phyloP scores from a whole-genome alignment of 2,329 filamentous ascomycete genomes.

The Ophiosphaerella narmari region DNA sequence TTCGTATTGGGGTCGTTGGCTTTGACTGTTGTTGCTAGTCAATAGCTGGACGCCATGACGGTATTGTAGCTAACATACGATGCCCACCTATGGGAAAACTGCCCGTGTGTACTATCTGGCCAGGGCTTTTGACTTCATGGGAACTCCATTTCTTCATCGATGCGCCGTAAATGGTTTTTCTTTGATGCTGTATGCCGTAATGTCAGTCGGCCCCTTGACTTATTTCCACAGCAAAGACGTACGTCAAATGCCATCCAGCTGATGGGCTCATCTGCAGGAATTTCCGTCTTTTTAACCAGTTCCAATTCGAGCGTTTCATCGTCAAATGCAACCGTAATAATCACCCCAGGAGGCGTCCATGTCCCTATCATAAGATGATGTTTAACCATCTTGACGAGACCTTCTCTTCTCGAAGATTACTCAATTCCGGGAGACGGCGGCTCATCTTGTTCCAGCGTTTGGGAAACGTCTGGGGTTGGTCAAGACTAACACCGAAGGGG shows the following conservation, averaged over 20 bases:
- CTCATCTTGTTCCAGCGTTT: slow-evolving; percentile 16
- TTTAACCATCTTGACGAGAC: slow-evolving; percentile 61
- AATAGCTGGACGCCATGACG: not conserved
- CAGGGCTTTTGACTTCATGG: slow-evolving; percentile 75
- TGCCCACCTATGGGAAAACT: slow-evolving; percentile 76
- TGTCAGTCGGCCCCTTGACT: slow-evolving; percentile 16
- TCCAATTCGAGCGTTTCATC: slow-evolving; percentile 76
- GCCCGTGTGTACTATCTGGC: slow-evolving; percentile 74
- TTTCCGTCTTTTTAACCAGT: slow-evolving; percentile 78
- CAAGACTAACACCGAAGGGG: slow-evolving; percentile 25
- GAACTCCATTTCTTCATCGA: slow-evolving; percentile 95
- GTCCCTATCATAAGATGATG: slow-evolving; percentile 93
- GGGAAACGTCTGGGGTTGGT: slow-evolving; percentile 4
- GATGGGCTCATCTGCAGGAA: slow-evolving; percentile 82
- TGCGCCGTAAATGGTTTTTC: slow-evolving; percentile 84
- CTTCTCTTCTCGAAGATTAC: slow-evolving; percentile 1
- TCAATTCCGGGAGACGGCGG: slow-evolving; percentile 1
- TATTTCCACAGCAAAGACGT: slow-evolving; percentile 40
- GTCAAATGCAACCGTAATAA: slow-evolving; percentile 88
- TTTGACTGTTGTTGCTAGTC: slow-evolving; percentile 55
- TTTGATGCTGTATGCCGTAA: slow-evolving; percentile 64
- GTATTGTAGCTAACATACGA: slow-evolving; percentile 56
- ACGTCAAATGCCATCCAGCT: slow-evolving; percentile 94
- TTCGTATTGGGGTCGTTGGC: slow-evolving; percentile 74
- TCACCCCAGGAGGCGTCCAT: slow-evolving; percentile 87